Conservation (phyloP, 192 early-diverging fungal genomes). For the Chytriomyces hyalinus region DNA sequence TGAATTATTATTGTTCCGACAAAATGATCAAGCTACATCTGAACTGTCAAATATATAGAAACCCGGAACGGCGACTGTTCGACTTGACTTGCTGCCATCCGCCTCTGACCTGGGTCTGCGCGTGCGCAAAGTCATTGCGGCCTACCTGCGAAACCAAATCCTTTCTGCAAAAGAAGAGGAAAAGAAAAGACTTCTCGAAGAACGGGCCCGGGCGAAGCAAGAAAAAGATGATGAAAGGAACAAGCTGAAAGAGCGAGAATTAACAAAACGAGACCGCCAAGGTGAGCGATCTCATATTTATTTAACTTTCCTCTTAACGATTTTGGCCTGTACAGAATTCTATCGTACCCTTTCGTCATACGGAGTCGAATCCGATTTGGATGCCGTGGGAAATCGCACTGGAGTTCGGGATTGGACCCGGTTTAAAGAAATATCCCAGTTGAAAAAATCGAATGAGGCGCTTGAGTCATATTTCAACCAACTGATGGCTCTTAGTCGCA, state of each 20-base stretch:
- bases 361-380: constrained; percentile 49
- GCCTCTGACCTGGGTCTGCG: constrained; percentile 56
- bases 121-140: constrained; percentile 51
- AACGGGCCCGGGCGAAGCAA: constrained; percentile 40
- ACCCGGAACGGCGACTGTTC: background rate
- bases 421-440: constrained; percentile 72
- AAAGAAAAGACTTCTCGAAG: constrained; percentile 38
- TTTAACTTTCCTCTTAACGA: constrained; percentile 3
- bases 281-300: constrained; percentile 34
- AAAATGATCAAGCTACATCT: too few species aligned
- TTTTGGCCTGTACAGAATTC: constrained; percentile 48
- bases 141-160: constrained; percentile 49
- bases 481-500: constrained; percentile 64
- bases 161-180: constrained; percentile 44
- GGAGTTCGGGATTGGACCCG: constrained; percentile 61
- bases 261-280: constrained; percentile 55
- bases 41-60: too few species aligned
- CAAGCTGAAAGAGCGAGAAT: constrained; percentile 44
- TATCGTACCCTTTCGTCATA: constrained; percentile 55
- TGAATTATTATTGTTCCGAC: too few species aligned
- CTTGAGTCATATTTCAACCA: constrained; percentile 69
- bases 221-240: constrained; percentile 50
- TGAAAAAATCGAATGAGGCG: constrained; percentile 71
- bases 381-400: background rate
- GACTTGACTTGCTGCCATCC: constrained; percentile 44